phyloP scores from a whole-genome alignment of 371 early-diverging fungal genomes.

The Conidiobolus incongruus region DNA sequence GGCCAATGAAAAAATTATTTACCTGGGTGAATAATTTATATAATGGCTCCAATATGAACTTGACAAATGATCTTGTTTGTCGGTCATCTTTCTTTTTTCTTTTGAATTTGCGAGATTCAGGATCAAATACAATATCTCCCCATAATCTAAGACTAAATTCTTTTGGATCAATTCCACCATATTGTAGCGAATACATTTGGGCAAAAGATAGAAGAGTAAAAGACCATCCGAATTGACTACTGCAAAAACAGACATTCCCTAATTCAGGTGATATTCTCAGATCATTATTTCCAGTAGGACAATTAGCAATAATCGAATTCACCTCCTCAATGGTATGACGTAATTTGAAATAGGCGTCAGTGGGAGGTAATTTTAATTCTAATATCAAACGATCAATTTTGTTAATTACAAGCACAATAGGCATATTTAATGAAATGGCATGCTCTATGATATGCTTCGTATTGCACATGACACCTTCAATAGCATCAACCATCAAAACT shows the following conservation, averaged over 20 bases:
- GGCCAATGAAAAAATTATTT: too few relatives aligned
- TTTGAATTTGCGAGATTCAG: constrained; percentile 52
- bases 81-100: constrained; percentile 30
- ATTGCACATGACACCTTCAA: constrained; percentile 91
- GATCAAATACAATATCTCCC: constrained; percentile 90
- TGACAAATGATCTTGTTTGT: constrained; percentile 71
- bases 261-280: constrained; percentile 74
- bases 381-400: constrained; percentile 91
- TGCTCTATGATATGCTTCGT: constrained; percentile 77
- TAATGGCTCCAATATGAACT: constrained; percentile 89
- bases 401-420: constrained; percentile 76
- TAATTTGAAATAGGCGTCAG: constrained; percentile 90
- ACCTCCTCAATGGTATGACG: constrained; percentile 89
- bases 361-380: constrained; percentile 87
- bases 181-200: constrained; percentile 57
- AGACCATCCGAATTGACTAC: constrained; percentile 81
- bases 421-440: constrained; percentile 52
- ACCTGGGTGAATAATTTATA: constrained; percentile 88
- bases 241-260: constrained; percentile 94
- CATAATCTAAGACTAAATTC: constrained; percentile 85
- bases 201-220: constrained; percentile 90
- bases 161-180: constrained; percentile 37
- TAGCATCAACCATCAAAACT: constrained; percentile 84
- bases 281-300: constrained; percentile 5
- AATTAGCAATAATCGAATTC: constrained; percentile 38